Percentiles rank a stretch among this genome's conserved stretches.
Conservation (phyloP, 1,284 basidiomycete genomes). For the Binderoboletus segoi region DNA sequence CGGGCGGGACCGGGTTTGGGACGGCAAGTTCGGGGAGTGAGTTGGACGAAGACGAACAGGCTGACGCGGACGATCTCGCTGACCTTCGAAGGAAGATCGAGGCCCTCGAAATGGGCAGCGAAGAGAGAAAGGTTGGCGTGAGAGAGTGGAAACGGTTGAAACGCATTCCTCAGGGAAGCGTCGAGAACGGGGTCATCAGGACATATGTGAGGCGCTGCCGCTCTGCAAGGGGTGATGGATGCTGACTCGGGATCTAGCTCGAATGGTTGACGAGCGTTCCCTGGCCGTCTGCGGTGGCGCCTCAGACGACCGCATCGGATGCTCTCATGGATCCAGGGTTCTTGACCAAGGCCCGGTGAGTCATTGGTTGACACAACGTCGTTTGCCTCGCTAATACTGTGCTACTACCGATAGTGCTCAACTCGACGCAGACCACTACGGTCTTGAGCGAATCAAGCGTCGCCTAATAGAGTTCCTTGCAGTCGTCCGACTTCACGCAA, state of each 20-base stretch:
- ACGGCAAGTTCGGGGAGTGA: slow-evolving; percentile 39
- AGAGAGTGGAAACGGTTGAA: slow-evolving; percentile 79
- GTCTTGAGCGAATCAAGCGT: slow-evolving; percentile 89
- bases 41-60: slow-evolving; percentile 72
- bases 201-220: slow-evolving; percentile 55
- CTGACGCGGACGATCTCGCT: slow-evolving; percentile 77
- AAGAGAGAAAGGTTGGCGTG: slow-evolving; percentile 81
- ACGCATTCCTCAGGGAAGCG: slow-evolving; percentile 74
- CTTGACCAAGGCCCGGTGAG: slow-evolving; percentile 56
- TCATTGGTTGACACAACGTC: neutral
- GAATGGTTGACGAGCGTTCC: slow-evolving; percentile 86
- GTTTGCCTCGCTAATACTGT: neutral
- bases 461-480: slow-evolving; percentile 89
- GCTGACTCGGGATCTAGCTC: slow-evolving; percentile 47
- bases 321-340: slow-evolving; percentile 55
- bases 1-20: slow-evolving; percentile 21
- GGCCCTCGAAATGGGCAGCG: slow-evolving; percentile 72
- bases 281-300: slow-evolving; percentile 56
- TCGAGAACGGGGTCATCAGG: slow-evolving; percentile 77
- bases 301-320: slow-evolving; percentile 28
- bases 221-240: neutral
- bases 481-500: slow-evolving; percentile 78
- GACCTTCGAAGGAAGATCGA: slow-evolving; percentile 82
- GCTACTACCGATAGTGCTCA: slow-evolving; percentile 48
- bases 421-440: slow-evolving; percentile 87